phyloP scores from a whole-genome alignment of 2,329 filamentous ascomycete species.

The Tolypocladium capitatum region DNA sequence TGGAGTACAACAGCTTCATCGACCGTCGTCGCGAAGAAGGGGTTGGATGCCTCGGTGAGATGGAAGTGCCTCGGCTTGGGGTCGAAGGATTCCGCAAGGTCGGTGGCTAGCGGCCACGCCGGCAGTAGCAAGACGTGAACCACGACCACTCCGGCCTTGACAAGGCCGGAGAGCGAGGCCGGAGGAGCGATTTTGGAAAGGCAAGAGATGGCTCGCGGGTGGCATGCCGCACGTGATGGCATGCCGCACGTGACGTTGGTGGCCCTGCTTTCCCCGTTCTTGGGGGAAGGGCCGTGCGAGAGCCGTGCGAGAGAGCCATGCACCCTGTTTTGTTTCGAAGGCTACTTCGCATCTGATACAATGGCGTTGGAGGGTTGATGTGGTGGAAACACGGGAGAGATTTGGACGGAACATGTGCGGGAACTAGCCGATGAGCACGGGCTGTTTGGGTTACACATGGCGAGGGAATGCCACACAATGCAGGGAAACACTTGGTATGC shows the following conservation, averaged over 20 bases:
- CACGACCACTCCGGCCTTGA: neutral
- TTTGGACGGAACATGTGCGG: neutral
- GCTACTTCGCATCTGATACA: neutral
- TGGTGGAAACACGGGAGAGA: neutral
- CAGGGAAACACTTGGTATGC: too few relatives aligned
- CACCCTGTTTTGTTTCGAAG: neutral
- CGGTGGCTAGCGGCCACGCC: conserved; percentile 11
- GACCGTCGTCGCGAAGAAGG: conserved; percentile 65
- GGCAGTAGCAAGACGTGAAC: neutral
- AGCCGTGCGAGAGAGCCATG: too few relatives aligned
- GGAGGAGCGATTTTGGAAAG: neutral
- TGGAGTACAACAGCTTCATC: conserved; percentile 71
- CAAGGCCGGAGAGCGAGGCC: neutral
- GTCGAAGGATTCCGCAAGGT: conserved; percentile 28
- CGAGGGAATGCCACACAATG: too few relatives aligned
- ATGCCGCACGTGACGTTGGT: neutral
- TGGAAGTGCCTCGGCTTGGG: conserved; percentile 41
- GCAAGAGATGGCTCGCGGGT: conserved; percentile 1
- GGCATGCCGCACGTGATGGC: neutral
- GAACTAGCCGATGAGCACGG: neutral
- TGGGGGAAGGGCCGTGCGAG: neutral
- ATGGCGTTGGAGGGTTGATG: neutral
- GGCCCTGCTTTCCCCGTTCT: neutral
- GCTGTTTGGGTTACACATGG: too few relatives aligned
- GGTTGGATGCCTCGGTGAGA: conserved; percentile 48